Base-by-base conservation (phyloP, 1,284 basidiomycete genomes). In the Papiliotrema terrestris region DNA sequence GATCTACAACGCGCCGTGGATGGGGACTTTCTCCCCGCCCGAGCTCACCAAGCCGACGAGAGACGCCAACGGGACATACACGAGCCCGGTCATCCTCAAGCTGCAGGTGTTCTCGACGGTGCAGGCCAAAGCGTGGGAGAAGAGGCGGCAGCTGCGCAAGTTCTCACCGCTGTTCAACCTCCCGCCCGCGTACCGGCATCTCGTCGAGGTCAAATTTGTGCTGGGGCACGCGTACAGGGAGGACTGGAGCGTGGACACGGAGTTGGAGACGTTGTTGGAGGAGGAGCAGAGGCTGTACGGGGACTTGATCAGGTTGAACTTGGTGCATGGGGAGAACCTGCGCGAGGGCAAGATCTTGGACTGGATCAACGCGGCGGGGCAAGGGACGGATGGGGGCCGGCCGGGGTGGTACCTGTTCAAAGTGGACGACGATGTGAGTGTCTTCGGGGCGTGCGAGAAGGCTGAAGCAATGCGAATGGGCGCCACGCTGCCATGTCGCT, bases 361-460 rank as follows among this genome's bases (percentile, higher is more conserved):
- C 26, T 59, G 60, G 60, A 49, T 60, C 35, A 25, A 29, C 11
- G 46, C 25, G 17, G 54, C 44, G 37, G 51, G 41, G n/a, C 47
- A 25, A 14, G 53, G 49, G 11, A 17, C 22, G 35, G 50, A 51
- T 42, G 53, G 39, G 5, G 51, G 47, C n/a, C 48, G 45, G 35
- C 45, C n/a, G 45, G 46, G 51, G 11, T 59, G 22, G 48, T 58
- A 48, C 35, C 37, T 62, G 8, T 59, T 64, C 59, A 64, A 65
- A 49, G 45, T 57, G 41, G 63, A 65, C 45, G 63, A 65, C 38
- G 64, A 66, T 51, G 64, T 63, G 60, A 59, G 61, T 61, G 6
- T n/a, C n/a, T n/a, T n/a, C n/a, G 41, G 11, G 8, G 5, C 19
- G n/a, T 45, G 35, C 2, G 36, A 29, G 17, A 11, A 17, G 26